Evolutionary conservation across 176 grass and related monocot species (phyloP).

Genomic region (Cenchrus purpureus): DNA sequence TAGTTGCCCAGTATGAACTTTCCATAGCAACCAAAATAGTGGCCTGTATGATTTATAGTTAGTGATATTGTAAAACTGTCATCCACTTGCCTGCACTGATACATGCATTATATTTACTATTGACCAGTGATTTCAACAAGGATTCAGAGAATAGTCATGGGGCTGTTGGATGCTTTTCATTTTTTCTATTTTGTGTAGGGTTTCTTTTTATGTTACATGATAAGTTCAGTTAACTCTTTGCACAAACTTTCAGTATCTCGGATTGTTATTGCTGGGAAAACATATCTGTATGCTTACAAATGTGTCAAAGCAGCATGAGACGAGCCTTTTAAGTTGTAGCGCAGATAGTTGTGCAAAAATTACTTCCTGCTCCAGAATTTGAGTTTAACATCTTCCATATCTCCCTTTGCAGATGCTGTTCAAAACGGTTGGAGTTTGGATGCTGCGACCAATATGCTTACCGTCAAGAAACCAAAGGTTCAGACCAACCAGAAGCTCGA

Average conservation of each 20-base stretch:
- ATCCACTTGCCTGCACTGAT: neutral
- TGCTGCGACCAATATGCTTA: slow-evolving; percentile 67
- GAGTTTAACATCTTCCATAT: neutral
- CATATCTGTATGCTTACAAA: neutral
- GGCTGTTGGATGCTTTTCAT: neutral
- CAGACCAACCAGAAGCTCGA: slow-evolving; percentile 75
- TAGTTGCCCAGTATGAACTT: neutral
- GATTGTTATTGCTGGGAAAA: neutral
- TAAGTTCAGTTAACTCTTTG: neutral
- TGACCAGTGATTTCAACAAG: neutral
- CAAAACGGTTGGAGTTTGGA: slow-evolving; percentile 84
- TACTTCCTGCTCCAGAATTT: neutral
- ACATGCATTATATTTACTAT: neutral
- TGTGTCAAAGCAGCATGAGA: neutral
- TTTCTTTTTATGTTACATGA: neutral
- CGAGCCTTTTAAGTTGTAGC: neutral
- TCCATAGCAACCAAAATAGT: neutral
- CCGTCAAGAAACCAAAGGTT: slow-evolving; percentile 63
- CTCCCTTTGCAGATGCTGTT: slow-evolving; percentile 50
- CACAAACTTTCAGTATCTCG: neutral
- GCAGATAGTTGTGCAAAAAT: slow-evolving; percentile 2
- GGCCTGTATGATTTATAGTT: neutral
- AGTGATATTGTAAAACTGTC: neutral
- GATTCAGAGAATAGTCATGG: neutral
- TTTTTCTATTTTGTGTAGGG: no score